Conservation (phyloP, 257 asterid genomes). For the Fraxinus cuspidata region DNA sequence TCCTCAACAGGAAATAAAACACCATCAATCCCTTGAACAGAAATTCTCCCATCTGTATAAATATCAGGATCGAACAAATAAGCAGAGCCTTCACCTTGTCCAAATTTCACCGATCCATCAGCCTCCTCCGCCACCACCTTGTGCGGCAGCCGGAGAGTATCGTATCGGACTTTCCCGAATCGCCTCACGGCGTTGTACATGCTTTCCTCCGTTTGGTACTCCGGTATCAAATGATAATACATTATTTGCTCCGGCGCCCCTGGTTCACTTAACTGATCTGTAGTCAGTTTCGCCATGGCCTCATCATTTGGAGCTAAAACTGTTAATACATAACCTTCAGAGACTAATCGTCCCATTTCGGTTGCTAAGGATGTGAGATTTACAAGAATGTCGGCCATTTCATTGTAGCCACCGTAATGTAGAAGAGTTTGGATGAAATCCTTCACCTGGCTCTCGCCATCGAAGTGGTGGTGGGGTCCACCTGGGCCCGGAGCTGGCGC, state of each 20-base stretch:
- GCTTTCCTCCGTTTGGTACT: constrained; percentile 39
- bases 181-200: constrained; percentile 40
- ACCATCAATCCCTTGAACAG: constrained; percentile 41
- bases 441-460: constrained; percentile 35
- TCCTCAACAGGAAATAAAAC: constrained; percentile 31
- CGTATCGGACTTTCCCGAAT: constrained; percentile 31
- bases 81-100: constrained; percentile 32
- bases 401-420: constrained; percentile 37
- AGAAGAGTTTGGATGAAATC: constrained; percentile 35
- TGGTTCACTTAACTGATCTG: constrained; percentile 37
- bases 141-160: constrained; percentile 30
- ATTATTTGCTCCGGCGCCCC: constrained; percentile 40
- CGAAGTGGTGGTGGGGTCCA: constrained; percentile 39
- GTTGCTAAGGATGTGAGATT: constrained; percentile 32
- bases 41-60: constrained; percentile 35
- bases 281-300: constrained; percentile 36
- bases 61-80: constrained; percentile 41
- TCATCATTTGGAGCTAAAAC: constrained; percentile 41
- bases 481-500: constrained; percentile 41
- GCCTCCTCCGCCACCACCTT: constrained; percentile 37
- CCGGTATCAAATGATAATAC: constrained; percentile 37
- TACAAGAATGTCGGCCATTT: constrained; percentile 34
- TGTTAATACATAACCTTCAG: constrained; percentile 34
- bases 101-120: constrained; percentile 40
- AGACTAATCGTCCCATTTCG: constrained; percentile 35